Conservation (phyloP, 2,329 filamentous ascomycete genomes). For the Hymenotorrendiella dingleyae region DNA sequence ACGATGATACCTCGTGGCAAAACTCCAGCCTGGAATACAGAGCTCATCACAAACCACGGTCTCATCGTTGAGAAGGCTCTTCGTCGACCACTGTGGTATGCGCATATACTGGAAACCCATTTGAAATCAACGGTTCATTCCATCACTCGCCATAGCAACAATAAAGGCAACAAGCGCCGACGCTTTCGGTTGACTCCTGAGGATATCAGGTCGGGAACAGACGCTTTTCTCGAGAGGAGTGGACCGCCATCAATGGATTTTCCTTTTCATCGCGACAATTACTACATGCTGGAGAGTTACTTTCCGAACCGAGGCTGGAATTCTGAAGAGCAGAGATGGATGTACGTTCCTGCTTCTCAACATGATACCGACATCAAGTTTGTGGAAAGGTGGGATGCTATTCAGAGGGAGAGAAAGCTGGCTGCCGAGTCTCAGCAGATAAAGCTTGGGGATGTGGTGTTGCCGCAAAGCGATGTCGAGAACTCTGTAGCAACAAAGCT, state of each 20-base stretch:
- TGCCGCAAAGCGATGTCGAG: no score
- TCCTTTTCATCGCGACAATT: conserved; percentile 50
- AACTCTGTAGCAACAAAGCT: no score
- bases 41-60: conserved; percentile 39
- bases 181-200: conserved; percentile 41
- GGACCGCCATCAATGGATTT: conserved; percentile 48
- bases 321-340: conserved; percentile 39
- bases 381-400: conserved; percentile 14
- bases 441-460: no score
- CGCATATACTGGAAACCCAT: conserved; percentile 42
- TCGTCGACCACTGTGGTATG: conserved; percentile 43
- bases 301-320: conserved; percentile 51
- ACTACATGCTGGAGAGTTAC: conserved; percentile 53
- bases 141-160: conserved; percentile 41
- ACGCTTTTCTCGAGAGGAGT: conserved; percentile 43
- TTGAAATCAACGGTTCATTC: conserved; percentile 40
- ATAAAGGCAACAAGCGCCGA: conserved; percentile 40
- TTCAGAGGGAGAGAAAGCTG: conserved; percentile 10
- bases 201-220: conserved; percentile 41
- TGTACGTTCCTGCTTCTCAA: conserved; percentile 34
- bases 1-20: conserved; percentile 44
- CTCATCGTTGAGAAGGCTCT: conserved; percentile 41
- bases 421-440: no score
- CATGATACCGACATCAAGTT: conserved; percentile 16
- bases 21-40: conserved; percentile 43